Conservation (phyloP, 108 stramenopile species). For the Tribonema minus region DNA sequence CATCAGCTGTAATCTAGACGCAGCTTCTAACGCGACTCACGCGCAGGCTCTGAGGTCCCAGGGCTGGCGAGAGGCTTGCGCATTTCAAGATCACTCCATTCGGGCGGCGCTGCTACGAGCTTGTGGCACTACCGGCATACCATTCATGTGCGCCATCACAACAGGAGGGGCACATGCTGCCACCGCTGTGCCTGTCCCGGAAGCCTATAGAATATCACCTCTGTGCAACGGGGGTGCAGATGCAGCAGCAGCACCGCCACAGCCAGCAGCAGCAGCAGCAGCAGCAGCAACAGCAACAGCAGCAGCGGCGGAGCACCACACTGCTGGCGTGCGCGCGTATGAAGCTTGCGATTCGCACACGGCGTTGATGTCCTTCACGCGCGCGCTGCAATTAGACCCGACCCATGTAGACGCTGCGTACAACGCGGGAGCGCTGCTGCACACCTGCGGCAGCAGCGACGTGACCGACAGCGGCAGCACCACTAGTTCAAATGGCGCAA, state of each 20-base stretch:
- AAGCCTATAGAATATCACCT: too few species aligned
- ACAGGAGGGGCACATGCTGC: too few species aligned
- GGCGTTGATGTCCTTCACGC: background rate
- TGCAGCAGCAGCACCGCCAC: background rate
- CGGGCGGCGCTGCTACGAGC: too few species aligned
- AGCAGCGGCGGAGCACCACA: background rate
- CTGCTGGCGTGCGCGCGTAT: background rate
- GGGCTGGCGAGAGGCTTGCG: too few species aligned
- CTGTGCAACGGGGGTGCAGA: too few species aligned
- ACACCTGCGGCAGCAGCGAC: background rate
- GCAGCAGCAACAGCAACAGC: background rate
- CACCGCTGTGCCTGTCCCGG: too few species aligned
- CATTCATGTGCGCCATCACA: too few species aligned
- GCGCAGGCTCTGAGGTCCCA: background rate
- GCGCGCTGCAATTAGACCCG: background rate
- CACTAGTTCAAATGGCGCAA: too few species aligned
- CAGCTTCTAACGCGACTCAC: background rate
- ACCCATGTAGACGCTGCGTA: background rate
- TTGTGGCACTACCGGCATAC: too few species aligned
- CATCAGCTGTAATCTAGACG: background rate
- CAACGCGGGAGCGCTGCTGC: background rate
- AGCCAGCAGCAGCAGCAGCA: background rate
- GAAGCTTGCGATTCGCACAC: background rate
- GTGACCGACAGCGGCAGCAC: too few species aligned
- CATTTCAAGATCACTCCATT: too few species aligned